phyloP scores from a whole-genome alignment of 352 stramenopile genomes.

The Blastocystis hominis region DNA sequence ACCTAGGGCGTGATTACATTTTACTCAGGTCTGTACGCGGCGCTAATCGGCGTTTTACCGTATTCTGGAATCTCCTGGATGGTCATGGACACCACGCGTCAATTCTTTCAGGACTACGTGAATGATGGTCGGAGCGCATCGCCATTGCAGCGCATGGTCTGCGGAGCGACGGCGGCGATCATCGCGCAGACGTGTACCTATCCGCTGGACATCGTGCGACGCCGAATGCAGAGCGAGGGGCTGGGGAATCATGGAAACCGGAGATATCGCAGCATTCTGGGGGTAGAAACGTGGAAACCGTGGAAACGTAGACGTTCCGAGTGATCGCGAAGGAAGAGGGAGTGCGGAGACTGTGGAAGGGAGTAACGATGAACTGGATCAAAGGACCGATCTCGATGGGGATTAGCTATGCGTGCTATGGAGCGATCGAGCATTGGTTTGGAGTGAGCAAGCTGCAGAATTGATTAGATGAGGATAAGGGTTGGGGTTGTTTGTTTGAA shows the following conservation, averaged over 20 bases:
- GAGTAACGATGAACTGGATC: conserved; percentile 78
- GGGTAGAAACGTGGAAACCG: conserved; percentile 63
- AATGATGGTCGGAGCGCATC: conserved; percentile 65
- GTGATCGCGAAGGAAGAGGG: conserved; percentile 66
- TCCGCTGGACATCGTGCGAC: conserved; percentile 73
- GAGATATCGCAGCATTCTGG: conserved; percentile 63
- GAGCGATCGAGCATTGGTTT: conserved; percentile 68
- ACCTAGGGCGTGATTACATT: conserved; percentile 25
- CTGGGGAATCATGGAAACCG: not conserved
- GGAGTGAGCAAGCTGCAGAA: conserved; percentile 60
- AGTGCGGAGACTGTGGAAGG: conserved; percentile 74
- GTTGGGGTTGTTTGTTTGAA: not conserved
- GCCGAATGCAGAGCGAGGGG: conserved; percentile 77
- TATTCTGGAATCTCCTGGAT: conserved; percentile 58
- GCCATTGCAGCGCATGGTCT: conserved; percentile 71
- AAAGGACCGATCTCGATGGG: conserved; percentile 76
- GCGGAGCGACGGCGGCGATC: conserved; percentile 71
- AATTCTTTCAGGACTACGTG: conserved; percentile 60
- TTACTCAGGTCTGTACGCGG: conserved; percentile 31
- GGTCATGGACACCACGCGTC: conserved; percentile 44
- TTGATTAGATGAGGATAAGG: not conserved
- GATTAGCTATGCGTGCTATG: conserved; percentile 77
- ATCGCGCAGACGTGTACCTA: conserved; percentile 75
- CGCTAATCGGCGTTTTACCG: conserved; percentile 37
- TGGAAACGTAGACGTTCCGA: conserved; percentile 58